Evolutionary conservation across 306 rosid genomes (phyloP), one percentile per base, ranked within the genome.

Genomic region (Clitoria ternatea): DNA sequence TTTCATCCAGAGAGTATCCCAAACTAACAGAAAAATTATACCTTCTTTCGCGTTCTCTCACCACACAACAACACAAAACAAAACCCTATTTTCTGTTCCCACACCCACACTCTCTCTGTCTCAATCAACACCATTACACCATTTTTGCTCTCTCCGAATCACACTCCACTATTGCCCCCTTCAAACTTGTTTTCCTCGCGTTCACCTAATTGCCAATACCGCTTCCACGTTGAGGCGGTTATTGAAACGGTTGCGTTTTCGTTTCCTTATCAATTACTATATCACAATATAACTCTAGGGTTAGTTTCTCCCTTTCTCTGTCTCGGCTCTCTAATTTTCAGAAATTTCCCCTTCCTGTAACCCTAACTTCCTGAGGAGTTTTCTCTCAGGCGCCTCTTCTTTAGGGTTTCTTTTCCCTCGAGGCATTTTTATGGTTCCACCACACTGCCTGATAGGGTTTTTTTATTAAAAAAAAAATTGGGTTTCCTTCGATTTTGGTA

Each of bases 161-260:
- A 30, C 71, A 33, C 50, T 49, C 30, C 19, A 52, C 30, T 27
- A 40, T 39, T 56, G 26, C 23, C 3, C 26, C 27, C n/a, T 35
- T 1, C 61, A 19, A 18, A 19, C 30, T 2, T 44, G 50, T 12
- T 12, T 3, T 63, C 49, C 45, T 60, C 92, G 87, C 96, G 81
- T 85, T 89, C 81, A 55, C 69, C 61, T 59, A 39, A 63, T 33
- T 61, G 59, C 39, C 69, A 52, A 59, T 50, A 81, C 72, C 19
- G 45, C 74, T 66, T 60, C 83, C 66, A 39, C 35, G 54, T 57
- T 26, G 14, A 2, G 45, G 37, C 84, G 83, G 85, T 82, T 84
- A 77, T 74, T 54, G 54, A 77, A 77, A 61, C 92, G 90, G 80
- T 79, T 88, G 55, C 87, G 88, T 75, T 85, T 80, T 63, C 64